phyloP scores from a whole-genome alignment of 768 basidiomycete species.

The Omphalotus guepiniiformis region DNA sequence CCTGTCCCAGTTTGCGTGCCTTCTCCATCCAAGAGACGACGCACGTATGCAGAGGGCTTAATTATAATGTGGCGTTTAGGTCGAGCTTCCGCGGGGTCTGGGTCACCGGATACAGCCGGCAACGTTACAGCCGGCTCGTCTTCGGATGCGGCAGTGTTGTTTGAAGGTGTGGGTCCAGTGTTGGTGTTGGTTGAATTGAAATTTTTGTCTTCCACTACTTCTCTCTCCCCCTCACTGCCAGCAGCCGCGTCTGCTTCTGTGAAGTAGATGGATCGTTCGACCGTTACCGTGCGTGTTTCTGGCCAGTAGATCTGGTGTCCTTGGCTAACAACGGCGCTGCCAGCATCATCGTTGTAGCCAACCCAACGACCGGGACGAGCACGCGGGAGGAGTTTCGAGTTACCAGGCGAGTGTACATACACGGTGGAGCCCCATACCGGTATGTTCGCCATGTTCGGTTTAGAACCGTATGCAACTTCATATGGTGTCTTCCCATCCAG shows the following conservation, averaged over 20 bases:
- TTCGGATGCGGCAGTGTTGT: neutral
- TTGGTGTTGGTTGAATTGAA: slow-evolving; percentile 1
- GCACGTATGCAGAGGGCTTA: neutral
- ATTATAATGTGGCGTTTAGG: neutral
- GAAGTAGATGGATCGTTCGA: slow-evolving; percentile 1
- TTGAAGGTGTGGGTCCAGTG: neutral
- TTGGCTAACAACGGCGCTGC: slow-evolving; percentile 17
- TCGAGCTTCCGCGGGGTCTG: neutral
- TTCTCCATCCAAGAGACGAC: neutral
- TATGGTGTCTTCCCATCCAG: slow-evolving; percentile 20
- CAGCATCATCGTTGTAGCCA: slow-evolving; percentile 25
- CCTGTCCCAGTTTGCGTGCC: neutral
- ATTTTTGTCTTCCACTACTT: neutral
- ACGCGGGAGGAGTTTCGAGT: slow-evolving; percentile 23
- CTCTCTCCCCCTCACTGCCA: slow-evolving; percentile 14
- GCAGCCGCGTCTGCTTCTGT: slow-evolving; percentile 30
- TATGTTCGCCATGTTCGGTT: slow-evolving; percentile 19
- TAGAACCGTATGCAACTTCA: slow-evolving; percentile 16
- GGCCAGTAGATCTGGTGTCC: slow-evolving; percentile 25
- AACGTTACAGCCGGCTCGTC: neutral
- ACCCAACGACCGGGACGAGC: slow-evolving; percentile 28
- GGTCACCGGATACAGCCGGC: neutral
- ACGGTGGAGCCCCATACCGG: slow-evolving; percentile 17
- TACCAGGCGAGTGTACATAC: slow-evolving; percentile 16
- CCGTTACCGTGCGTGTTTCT: slow-evolving; percentile 8